These are phyloP conservation scores for Sphagnurus paluster DNA, from an alignment of 1,284 basidiomycete genomes.

Conservation along the genomic window DNA sequence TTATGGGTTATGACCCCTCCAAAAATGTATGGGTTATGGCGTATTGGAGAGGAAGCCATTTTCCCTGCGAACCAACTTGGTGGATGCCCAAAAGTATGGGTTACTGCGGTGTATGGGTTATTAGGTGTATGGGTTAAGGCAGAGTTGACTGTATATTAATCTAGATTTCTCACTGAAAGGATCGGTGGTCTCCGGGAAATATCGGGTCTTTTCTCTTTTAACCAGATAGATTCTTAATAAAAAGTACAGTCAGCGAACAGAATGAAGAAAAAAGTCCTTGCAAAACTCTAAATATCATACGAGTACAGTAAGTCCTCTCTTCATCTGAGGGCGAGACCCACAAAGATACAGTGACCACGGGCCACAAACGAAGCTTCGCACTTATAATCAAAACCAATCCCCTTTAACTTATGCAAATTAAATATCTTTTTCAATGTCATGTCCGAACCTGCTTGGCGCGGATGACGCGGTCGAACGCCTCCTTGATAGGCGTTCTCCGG, in stretches of 20 bases:
- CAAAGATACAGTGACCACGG: background rate
- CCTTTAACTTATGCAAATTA: slow-evolving; percentile 1
- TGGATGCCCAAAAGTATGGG: too few relatives aligned
- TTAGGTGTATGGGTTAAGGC: too few relatives aligned
- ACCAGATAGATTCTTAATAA: too few relatives aligned
- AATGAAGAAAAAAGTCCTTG: slow-evolving; percentile 3
- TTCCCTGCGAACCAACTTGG: too few relatives aligned
- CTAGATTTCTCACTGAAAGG: too few relatives aligned
- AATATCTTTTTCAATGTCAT: slow-evolving; percentile 12
- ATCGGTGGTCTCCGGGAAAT: too few relatives aligned
- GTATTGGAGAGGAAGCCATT: too few relatives aligned
- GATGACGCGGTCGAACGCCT: slow-evolving; percentile 67
- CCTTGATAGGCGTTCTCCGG: slow-evolving; percentile 62
- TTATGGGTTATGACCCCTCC: too few relatives aligned
- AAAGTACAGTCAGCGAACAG: slow-evolving; percentile 2
- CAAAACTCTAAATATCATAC: slow-evolving; percentile 1
- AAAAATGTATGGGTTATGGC: too few relatives aligned
- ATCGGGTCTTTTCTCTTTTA: too few relatives aligned
- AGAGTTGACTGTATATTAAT: too few relatives aligned
- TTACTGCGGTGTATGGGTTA: too few relatives aligned
- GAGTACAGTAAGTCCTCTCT: slow-evolving; percentile 5
- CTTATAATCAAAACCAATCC: slow-evolving; percentile 3
- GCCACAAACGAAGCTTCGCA: background rate
- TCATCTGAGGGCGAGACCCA: background rate
- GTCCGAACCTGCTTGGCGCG: slow-evolving; percentile 45